Evolutionary conservation across 2,329 filamentous ascomycete genomes (phyloP).

Genomic region (Xylariaceae sp.): DNA sequence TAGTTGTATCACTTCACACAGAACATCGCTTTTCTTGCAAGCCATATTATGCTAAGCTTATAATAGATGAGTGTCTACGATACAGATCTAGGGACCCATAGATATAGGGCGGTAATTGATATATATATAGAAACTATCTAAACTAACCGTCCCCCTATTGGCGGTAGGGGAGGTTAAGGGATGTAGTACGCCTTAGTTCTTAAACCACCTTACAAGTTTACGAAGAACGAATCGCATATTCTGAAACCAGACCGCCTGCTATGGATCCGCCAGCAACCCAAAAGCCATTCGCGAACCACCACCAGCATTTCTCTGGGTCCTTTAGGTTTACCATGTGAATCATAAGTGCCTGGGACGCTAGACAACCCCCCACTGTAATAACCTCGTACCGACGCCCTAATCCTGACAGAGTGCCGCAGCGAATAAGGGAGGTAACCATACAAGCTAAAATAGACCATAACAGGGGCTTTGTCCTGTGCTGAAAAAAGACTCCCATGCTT

Average conservation of each 20-base stretch:
- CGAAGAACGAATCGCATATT: no score
- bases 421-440: slow-evolving; percentile 29
- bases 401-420: slow-evolving; percentile 21
- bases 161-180: no score
- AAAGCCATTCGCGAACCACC: slow-evolving; percentile 38
- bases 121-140: no score
- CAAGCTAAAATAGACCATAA: slow-evolving; percentile 27
- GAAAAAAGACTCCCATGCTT: slow-evolving; percentile 38
- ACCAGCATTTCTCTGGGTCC: slow-evolving; percentile 36
- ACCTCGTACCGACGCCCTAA: slow-evolving; percentile 28
- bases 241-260: slow-evolving; percentile 29
- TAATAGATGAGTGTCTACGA: no score
- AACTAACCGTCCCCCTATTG: no score
- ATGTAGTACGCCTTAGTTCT: no score
- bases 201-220: no score
- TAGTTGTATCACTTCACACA: no score
- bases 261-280: slow-evolving; percentile 36
- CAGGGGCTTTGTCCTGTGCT: slow-evolving; percentile 30
- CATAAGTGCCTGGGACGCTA: slow-evolving; percentile 32
- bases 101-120: no score
- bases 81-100: no score
- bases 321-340: slow-evolving; percentile 34
- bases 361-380: slow-evolving; percentile 30
- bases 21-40: no score
- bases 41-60: no score